Conservation (phyloP, 768 basidiomycete species). For the Mycena pura region DNA sequence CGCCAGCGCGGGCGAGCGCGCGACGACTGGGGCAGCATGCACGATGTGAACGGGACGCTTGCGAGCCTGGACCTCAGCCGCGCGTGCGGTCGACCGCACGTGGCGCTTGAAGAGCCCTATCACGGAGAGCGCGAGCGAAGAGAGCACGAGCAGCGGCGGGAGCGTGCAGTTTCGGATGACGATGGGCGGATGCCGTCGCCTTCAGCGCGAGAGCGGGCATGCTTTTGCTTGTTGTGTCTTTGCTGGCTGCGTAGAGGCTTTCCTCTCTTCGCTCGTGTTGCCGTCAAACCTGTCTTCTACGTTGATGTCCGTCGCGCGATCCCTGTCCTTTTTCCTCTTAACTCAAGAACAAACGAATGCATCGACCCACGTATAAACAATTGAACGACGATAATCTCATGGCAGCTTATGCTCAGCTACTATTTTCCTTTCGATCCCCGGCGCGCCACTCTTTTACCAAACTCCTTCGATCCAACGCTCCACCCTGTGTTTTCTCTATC, state of each 20-base stretch:
- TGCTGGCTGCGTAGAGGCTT: not conserved
- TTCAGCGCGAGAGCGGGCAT: not conserved
- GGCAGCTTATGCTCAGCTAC: constrained; percentile 12
- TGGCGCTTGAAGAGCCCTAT: constrained; percentile 23
- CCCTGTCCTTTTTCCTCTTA: not conserved
- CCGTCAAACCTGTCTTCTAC: not conserved
- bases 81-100: constrained; percentile 42
- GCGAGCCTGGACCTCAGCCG: constrained; percentile 68
- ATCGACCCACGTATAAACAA: constrained; percentile 2
- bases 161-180: constrained; percentile 29
- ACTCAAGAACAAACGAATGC: not conserved
- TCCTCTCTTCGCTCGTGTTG: constrained; percentile 13
- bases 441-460: constrained; percentile 5
- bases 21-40: constrained; percentile 59
- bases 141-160: constrained; percentile 26
- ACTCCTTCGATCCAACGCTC: not conserved
- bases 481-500: not conserved
- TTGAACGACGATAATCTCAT: constrained; percentile 8
- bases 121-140: constrained; percentile 10
- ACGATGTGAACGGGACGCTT: constrained; percentile 78
- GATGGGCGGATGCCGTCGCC: constrained; percentile 22
- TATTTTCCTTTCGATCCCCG: constrained; percentile 8
- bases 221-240: constrained; percentile 10
- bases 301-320: constrained; percentile 15
- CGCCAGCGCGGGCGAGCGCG: constrained; percentile 29